Conservation (phyloP, 306 rosid species). For the Vigna mungo region DNA sequence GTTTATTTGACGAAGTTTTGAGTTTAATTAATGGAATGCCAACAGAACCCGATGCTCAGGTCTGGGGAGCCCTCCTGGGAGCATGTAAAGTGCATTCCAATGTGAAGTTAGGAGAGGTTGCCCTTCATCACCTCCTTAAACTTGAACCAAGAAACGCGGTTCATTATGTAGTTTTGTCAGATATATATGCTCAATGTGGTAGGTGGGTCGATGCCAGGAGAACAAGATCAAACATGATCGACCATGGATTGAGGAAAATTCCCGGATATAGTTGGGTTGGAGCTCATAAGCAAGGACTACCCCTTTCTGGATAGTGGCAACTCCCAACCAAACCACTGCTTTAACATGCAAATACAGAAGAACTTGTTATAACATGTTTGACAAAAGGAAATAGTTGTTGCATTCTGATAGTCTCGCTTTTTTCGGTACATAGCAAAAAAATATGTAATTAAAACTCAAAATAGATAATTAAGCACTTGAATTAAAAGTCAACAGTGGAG, state of each 20-base stretch:
- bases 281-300: conserved; percentile 45
- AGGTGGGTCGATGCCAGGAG: conserved; percentile 62
- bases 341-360: conserved; percentile 12
- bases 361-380: not conserved
- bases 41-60: conserved; percentile 63
- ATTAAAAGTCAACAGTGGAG: no score
- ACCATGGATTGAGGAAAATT: conserved; percentile 60
- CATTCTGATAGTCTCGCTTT: no score
- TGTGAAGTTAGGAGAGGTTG: conserved; percentile 65
- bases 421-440: no score
- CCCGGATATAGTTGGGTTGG: conserved; percentile 79
- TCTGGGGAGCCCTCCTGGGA: conserved; percentile 89
- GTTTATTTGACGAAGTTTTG: conserved; percentile 65
- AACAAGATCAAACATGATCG: conserved; percentile 54
- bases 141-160: conserved; percentile 71
- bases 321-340: conserved; percentile 37
- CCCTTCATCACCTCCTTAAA: conserved; percentile 62
- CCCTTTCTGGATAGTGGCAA: conserved; percentile 15
- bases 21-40: conserved; percentile 60
- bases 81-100: conserved; percentile 76
- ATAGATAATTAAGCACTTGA: no score
- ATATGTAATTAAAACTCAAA: no score
- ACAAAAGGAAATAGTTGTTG: not conserved
- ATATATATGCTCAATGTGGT: conserved; percentile 67
- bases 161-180: conserved; percentile 61